A percentile compares a stretch with the other conserved stretches of the same genome.
These are phyloP conservation scores for Monosporascus ibericus DNA, from an alignment of 2,329 filamentous ascomycete species.

Conservation along the genomic window DNA sequence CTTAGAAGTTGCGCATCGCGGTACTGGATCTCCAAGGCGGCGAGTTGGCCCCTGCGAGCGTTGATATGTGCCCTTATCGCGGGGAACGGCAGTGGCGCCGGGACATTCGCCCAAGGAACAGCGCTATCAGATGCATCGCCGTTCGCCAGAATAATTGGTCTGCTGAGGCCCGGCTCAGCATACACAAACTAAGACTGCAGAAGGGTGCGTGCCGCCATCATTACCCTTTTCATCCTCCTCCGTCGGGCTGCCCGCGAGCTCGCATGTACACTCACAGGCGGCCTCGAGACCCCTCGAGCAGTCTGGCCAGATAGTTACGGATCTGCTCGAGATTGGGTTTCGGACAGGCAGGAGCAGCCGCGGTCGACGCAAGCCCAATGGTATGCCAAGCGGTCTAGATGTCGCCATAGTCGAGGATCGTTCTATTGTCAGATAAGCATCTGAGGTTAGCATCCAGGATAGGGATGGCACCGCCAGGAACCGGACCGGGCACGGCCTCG, in stretches of 20 bases:
- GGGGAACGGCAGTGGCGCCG: neutral
- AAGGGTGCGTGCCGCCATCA: neutral
- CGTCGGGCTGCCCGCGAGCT: neutral
- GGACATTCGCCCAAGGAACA: neutral
- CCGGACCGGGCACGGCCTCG: too few species aligned
- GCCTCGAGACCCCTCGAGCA: neutral
- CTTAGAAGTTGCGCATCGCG: neutral
- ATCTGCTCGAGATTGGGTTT: neutral
- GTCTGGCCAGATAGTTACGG: neutral
- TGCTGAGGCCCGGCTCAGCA: neutral
- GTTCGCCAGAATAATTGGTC: neutral
- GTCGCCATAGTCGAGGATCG: neutral
- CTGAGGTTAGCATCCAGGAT: too few species aligned
- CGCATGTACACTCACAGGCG: neutral
- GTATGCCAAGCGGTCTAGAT: neutral
- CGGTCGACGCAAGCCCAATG: neutral
- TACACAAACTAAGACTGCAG: neutral
- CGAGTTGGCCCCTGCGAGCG: neutral
- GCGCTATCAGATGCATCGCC: neutral
- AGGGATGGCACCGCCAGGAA: too few species aligned
- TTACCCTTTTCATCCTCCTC: neutral
- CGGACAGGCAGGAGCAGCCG: neutral
- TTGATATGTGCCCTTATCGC: neutral
- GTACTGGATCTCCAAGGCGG: neutral
- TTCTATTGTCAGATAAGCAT: too few species aligned